These are phyloP conservation scores for Orychophragmus violaceus DNA, from an alignment of 345 rosid genomes.

Conservation along the genomic window DNA sequence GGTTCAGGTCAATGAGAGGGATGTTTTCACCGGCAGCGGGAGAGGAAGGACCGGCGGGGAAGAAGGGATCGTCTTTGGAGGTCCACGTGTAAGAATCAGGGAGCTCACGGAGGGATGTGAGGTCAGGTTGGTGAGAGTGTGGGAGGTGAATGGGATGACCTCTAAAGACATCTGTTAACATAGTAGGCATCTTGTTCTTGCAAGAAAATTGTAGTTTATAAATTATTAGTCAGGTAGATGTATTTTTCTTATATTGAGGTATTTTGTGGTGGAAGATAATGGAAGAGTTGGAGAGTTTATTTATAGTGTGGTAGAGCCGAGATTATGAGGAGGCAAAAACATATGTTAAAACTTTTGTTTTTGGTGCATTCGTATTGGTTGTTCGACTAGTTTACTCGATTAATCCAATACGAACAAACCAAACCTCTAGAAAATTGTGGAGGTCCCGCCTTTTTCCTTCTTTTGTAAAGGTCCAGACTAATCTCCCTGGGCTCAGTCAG, in stretches of 20 bases:
- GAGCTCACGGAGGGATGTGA: conserved; percentile 36
- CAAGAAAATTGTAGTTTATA: background rate
- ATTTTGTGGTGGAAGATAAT: conserved; percentile 4
- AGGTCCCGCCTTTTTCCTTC: conserved; percentile 31
- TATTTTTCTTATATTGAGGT: background rate
- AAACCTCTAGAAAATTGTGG: conserved; percentile 24
- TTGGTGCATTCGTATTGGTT: conserved; percentile 13
- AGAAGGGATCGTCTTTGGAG: conserved; percentile 19
- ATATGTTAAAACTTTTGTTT: conserved; percentile 3
- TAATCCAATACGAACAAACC: conserved; percentile 24
- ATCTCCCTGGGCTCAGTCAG: too few species aligned
- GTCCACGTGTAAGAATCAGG: conserved; percentile 60
- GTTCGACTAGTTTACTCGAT: conserved; percentile 18
- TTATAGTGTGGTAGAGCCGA: conserved; percentile 26
- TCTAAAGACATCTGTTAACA: conserved; percentile 45
- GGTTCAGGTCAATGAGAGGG: conserved; percentile 55
- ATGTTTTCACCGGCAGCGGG: conserved; percentile 19
- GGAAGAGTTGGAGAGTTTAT: conserved; percentile 20
- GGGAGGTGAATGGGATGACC: conserved; percentile 47
- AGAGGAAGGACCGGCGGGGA: conserved; percentile 9
- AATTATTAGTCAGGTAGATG: background rate
- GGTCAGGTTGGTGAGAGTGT: conserved; percentile 49
- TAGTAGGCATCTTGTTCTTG: conserved; percentile 25
- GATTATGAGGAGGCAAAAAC: conserved; percentile 21
- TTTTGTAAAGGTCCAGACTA: background rate